Evolutionary conservation across 345 rosid genomes (phyloP).

Genomic region (Draba incana): DNA sequence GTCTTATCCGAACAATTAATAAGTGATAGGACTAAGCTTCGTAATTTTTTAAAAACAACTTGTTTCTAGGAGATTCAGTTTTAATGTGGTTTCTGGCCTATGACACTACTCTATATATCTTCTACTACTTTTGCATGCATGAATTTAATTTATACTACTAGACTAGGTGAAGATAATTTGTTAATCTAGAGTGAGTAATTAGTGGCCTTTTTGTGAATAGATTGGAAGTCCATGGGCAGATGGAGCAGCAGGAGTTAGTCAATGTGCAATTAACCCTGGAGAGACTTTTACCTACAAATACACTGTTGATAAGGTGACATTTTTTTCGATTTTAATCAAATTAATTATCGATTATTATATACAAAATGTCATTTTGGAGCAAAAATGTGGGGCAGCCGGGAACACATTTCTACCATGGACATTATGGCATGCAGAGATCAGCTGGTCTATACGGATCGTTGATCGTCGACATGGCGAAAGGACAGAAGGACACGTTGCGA

Average conservation of each 20-base stretch:
- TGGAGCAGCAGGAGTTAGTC: slow-evolving; percentile 83
- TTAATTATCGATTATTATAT: no score
- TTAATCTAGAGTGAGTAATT: neutral
- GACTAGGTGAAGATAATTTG: neutral
- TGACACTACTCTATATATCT: neutral
- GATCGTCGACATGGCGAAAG: slow-evolving; percentile 58
- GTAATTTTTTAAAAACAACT: neutral
- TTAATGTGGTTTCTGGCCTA: neutral
- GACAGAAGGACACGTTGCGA: slow-evolving; percentile 60
- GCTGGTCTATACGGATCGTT: slow-evolving; percentile 75
- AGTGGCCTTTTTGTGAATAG: slow-evolving; percentile 40
- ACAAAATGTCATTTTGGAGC: neutral
- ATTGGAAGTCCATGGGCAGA: slow-evolving; percentile 88
- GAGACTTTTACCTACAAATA: slow-evolving; percentile 74
- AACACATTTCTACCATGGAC: slow-evolving; percentile 86
- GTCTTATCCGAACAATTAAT: neutral
- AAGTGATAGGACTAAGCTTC: neutral
- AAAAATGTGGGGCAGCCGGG: slow-evolving; percentile 56
- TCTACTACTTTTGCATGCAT: neutral
- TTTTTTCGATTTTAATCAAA: neutral
- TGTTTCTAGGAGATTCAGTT: slow-evolving; percentile 4
- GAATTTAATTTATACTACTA: neutral
- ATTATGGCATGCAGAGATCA: slow-evolving; percentile 86
- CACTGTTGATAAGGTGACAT: slow-evolving; percentile 63
- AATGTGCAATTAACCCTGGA: slow-evolving; percentile 73